Evolutionary conservation across 129 eudicot genomes (phyloP).

Genomic region (Artemisia argyi): DNA sequence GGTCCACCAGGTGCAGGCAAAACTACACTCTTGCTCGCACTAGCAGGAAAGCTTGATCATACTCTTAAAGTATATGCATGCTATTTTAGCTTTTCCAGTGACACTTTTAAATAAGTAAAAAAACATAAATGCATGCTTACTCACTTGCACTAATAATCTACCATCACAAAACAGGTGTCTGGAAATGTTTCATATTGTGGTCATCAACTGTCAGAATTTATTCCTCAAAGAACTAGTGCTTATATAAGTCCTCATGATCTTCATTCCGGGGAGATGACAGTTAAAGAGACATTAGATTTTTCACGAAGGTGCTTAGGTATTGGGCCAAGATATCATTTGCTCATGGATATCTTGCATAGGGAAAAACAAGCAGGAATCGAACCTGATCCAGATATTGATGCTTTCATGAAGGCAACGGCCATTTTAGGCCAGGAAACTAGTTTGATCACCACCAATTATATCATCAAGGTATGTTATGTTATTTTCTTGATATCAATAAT

Average conservation of each 20-base stretch:
- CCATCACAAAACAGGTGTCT: constrained; percentile 25
- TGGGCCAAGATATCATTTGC: constrained; percentile 13
- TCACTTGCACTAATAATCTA: not conserved
- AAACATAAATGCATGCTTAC: not conserved
- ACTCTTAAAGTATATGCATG: constrained; percentile 25
- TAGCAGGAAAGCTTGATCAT: constrained; percentile 34
- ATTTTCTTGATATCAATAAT: not conserved
- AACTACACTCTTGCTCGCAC: constrained; percentile 34
- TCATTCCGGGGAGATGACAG: constrained; percentile 35
- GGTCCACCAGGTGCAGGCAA: constrained; percentile 43
- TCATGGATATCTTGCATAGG: constrained; percentile 9
- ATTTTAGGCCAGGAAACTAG: constrained; percentile 18
- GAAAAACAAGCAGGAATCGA: constrained; percentile 32
- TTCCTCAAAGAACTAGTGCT: constrained; percentile 41
- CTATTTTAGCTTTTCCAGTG: too few species aligned
- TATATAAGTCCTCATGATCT: constrained; percentile 34
- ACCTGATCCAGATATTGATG: constrained; percentile 32
- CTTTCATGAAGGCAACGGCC: constrained; percentile 27
- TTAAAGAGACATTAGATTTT: constrained; percentile 36
- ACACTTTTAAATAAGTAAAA: not conserved
- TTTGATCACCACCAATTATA: constrained; percentile 16
- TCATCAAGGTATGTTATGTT: constrained; percentile 29
- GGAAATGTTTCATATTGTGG: constrained; percentile 33
- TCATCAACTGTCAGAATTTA: constrained; percentile 29
- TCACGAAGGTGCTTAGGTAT: constrained; percentile 30